phyloP scores from a whole-genome alignment of 352 stramenopile species.

The Globisporangium spinosum region DNA sequence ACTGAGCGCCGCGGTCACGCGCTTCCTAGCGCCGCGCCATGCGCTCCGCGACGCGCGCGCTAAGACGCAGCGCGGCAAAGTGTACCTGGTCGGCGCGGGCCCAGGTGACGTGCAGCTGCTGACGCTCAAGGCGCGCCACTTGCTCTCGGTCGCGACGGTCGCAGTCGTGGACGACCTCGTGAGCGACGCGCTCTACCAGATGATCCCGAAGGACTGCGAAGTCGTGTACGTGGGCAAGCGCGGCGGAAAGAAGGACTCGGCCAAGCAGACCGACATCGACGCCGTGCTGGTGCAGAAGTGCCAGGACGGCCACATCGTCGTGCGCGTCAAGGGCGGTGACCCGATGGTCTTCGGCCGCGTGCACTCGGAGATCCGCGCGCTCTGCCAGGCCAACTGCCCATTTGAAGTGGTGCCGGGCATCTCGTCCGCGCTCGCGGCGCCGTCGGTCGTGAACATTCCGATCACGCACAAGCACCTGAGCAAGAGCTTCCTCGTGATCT shows the following conservation, averaged over 20 bases:
- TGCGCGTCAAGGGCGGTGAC: conserved; percentile 67
- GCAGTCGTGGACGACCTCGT: conserved; percentile 69
- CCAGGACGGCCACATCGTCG: conserved; percentile 48
- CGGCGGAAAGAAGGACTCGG: conserved; percentile 61
- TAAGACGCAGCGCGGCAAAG: conserved; percentile 29
- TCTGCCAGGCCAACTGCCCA: conserved; percentile 38
- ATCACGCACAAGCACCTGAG: conserved; percentile 70
- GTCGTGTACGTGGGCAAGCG: conserved; percentile 67
- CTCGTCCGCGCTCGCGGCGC: conserved; percentile 58
- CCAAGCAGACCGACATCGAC: conserved; percentile 67
- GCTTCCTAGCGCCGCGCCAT: conserved; percentile 31
- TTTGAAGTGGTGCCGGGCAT: conserved; percentile 71
- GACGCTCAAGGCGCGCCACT: conserved; percentile 43
- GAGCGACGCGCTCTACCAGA: conserved; percentile 45
- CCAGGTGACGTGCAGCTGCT: conserved; percentile 55
- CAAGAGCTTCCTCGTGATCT: conserved; percentile 60
- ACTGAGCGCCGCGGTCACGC: conserved; percentile 31
- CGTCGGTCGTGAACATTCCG: conserved; percentile 55
- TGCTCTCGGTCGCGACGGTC: conserved; percentile 48
- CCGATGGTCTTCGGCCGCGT: conserved; percentile 74
- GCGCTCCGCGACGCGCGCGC: conserved; percentile 25
- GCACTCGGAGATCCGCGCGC: conserved; percentile 62
- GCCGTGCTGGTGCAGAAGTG: conserved; percentile 51
- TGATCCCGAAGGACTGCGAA: conserved; percentile 54
- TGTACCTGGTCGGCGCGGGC: conserved; percentile 63